Evolutionary conservation across 192 early-diverging fungal genomes (phyloP), one percentile per base, ranked within the genome.

Genomic region (Thamnidium elegans): DNA sequence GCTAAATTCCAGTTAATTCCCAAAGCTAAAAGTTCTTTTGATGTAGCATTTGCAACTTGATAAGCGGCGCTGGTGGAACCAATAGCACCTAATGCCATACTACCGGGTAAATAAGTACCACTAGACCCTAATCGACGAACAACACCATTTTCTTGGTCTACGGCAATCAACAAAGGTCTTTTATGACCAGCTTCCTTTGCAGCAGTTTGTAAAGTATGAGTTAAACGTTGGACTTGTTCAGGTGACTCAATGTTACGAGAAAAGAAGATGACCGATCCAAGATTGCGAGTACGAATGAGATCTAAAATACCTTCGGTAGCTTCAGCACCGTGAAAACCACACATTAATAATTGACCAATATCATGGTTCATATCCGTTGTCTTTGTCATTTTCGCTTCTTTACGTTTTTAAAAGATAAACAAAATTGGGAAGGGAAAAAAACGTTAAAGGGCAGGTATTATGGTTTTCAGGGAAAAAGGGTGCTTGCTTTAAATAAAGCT

Each of bases 71-170:
- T 56, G 3, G 50, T 54, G n/a, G 66, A 68, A 11, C 56, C 31
- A 36, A 76, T 68, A 3, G 74, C 74, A 21, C 74, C 74, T 14
- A 71, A 50, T 2, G 69, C 69, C 74, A 76, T 76, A 36, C 60
- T 76, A n/a, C 74, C 74, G 4, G 74, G 74, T 4, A 76, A 43
- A 64, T 71, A 76, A 0, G 74, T 76, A n/a, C 69, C 74, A 42
- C 50, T 54, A 7, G 34, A 19, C 17, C 69, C 69, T 36, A 76
- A 59, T 17, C 74, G 69, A n/a, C 69, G 69, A 7, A 76, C 74
- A 8, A 76, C 74, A 31, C 74, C 74, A 19, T 76, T 76, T 55
- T 76, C 74, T 52, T 76, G 74, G 47, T 76, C 74, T 14, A 68
- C 66, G 1, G 69, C 69, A 21, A 76, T 76, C 4, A 76, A 50